A percentile compares a stretch with the other conserved stretches of the same genome.
Evolutionary conservation across 305 asterid species (phyloP).

Genomic region (Rubia balearica): DNA sequence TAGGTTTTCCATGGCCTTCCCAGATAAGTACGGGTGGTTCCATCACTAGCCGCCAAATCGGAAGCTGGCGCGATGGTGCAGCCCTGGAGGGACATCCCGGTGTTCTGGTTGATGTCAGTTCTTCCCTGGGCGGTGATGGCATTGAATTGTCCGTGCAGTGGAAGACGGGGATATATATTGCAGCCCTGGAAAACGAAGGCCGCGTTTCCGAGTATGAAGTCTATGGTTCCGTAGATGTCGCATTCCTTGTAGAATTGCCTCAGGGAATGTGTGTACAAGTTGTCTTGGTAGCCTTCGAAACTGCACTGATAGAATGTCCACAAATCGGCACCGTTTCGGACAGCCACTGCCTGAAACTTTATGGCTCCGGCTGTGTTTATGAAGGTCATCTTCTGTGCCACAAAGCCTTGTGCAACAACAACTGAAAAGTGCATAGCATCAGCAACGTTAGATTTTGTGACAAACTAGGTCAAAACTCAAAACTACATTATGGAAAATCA

Average conservation of each 20-base stretch:
- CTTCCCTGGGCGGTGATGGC: slow-evolving; percentile 24
- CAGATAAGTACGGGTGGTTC: slow-evolving; percentile 9
- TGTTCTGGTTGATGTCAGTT: slow-evolving; percentile 20
- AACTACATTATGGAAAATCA: not conserved
- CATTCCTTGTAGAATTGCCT: slow-evolving; percentile 23
- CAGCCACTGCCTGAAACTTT: slow-evolving; percentile 72
- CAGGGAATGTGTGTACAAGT: slow-evolving; percentile 15
- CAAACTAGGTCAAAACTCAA: not conserved
- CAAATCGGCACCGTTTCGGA: slow-evolving; percentile 57
- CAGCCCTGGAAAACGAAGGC: slow-evolving; percentile 24
- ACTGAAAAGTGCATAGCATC: slow-evolving; percentile 7
- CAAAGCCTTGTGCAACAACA: slow-evolving; percentile 35
- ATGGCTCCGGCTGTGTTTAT: slow-evolving; percentile 60
- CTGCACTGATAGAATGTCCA: slow-evolving; percentile 40
- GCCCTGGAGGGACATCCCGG: slow-evolving; percentile 17
- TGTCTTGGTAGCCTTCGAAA: slow-evolving; percentile 25
- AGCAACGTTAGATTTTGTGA: not conserved
- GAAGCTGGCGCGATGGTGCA: slow-evolving; percentile 13
- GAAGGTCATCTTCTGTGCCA: slow-evolving; percentile 51
- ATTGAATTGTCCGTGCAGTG: slow-evolving; percentile 18
- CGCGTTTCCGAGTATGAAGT: slow-evolving; percentile 22
- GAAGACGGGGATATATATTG: slow-evolving; percentile 20
- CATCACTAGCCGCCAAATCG: slow-evolving; percentile 17
- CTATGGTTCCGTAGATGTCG: slow-evolving; percentile 23
- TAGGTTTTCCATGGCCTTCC: slow-evolving; percentile 30